A percentile compares a stretch with the other conserved stretches of the same genome.
These are phyloP conservation scores for Paulownia fortunei DNA, from an alignment of 257 asterid genomes.

Conservation along the genomic window DNA sequence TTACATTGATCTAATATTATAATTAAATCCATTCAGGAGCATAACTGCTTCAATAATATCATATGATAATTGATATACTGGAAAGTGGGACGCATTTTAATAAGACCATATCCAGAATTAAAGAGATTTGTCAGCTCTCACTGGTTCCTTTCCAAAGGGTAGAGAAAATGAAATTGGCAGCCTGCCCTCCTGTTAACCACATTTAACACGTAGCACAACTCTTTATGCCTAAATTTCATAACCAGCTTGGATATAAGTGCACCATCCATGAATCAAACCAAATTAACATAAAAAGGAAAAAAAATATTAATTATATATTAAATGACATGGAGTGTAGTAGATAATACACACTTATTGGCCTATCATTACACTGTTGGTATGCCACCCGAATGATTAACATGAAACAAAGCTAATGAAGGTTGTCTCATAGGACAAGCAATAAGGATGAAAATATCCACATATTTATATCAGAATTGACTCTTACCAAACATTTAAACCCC, in stretches of 20 bases:
- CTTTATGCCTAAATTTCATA: constrained; percentile 36
- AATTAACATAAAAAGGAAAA: background rate
- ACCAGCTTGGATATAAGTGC: constrained; percentile 42
- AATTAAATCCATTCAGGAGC: no score
- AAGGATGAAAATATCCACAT: background rate
- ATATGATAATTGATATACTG: background rate
- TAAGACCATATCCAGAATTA: background rate
- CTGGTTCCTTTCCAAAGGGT: background rate
- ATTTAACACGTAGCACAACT: constrained; percentile 3
- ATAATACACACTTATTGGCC: no score
- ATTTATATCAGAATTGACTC: background rate
- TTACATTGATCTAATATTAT: no score
- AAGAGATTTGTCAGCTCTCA: background rate
- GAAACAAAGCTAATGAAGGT: background rate
- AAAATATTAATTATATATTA: background rate
- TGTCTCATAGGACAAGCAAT: background rate
- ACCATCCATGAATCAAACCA: constrained; percentile 24
- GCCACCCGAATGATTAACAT: background rate
- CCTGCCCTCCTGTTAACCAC: background rate
- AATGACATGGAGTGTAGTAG: background rate
- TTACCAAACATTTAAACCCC: background rate
- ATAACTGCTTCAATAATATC: background rate
- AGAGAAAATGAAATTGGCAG: no score
- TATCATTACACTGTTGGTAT: background rate
- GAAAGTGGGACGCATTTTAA: background rate